phyloP scores from a whole-genome alignment of 2,329 filamentous ascomycete genomes.

The Scedosporium boydii region DNA sequence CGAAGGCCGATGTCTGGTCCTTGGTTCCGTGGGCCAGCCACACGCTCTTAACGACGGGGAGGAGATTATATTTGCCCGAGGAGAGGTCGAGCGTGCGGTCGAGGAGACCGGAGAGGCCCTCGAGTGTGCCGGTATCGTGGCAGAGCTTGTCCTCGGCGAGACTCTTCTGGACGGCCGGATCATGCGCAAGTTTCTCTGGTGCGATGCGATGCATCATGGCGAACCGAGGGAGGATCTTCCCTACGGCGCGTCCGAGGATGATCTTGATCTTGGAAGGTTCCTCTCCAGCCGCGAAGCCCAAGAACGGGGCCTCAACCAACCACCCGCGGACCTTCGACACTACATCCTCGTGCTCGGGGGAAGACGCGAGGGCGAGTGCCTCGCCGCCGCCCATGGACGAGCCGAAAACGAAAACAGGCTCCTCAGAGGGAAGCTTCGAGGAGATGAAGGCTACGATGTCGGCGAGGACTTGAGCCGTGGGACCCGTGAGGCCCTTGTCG shows the following conservation, averaged over 20 bases:
- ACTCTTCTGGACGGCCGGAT: slow-evolving; percentile 50
- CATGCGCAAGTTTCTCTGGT: slow-evolving; percentile 54
- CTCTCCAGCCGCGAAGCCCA: slow-evolving; percentile 58
- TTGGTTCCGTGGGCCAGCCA: slow-evolving; percentile 69
- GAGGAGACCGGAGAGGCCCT: slow-evolving; percentile 67
- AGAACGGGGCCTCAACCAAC: slow-evolving; percentile 68
- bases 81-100: slow-evolving; percentile 59
- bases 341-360: slow-evolving; percentile 41
- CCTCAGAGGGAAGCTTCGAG: slow-evolving; percentile 39
- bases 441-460: slow-evolving; percentile 66
- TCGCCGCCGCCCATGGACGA: slow-evolving; percentile 88
- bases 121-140: slow-evolving; percentile 80
- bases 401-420: slow-evolving; percentile 75
- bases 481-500: slow-evolving; percentile 63
- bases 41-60: slow-evolving; percentile 49
- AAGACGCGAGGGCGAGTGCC: slow-evolving; percentile 51
- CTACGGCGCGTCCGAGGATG: slow-evolving; percentile 55
- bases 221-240: slow-evolving; percentile 54
- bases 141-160: slow-evolving; percentile 59
- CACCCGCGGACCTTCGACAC: slow-evolving; percentile 59
- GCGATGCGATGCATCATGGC: slow-evolving; percentile 61
- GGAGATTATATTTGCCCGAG: slow-evolving; percentile 41
- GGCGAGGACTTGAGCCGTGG: slow-evolving; percentile 60
- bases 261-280: slow-evolving; percentile 57
- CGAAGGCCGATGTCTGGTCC: slow-evolving; percentile 60